Conservation (phyloP, 2,329 filamentous ascomycete genomes). For the Pseudocercospora macadamiae region DNA sequence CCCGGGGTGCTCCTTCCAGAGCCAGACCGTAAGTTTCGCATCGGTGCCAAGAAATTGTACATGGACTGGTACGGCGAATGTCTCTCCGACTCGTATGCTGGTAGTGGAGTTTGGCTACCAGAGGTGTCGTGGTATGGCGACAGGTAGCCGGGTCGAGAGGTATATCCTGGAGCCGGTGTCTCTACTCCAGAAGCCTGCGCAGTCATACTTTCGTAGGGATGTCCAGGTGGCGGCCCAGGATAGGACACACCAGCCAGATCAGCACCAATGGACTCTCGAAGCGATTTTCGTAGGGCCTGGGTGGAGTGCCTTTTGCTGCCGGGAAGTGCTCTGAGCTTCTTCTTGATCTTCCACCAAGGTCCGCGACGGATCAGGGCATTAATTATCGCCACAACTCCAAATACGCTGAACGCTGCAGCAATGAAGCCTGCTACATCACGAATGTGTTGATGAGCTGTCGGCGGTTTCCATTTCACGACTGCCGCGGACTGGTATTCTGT, state of each 20-base stretch:
- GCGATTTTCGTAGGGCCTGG: slow-evolving; percentile 21
- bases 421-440: slow-evolving; percentile 31
- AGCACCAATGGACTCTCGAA: slow-evolving; percentile 22
- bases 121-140: slow-evolving; percentile 12
- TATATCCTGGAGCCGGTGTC: slow-evolving; percentile 27
- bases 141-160: slow-evolving; percentile 12
- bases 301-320: slow-evolving; percentile 21
- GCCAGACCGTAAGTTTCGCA: background rate
- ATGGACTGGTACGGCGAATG: slow-evolving; percentile 19
- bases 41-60: slow-evolving; percentile 9
- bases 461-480: slow-evolving; percentile 23
- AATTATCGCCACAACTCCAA: slow-evolving; percentile 32
- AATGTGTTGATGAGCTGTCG: slow-evolving; percentile 17
- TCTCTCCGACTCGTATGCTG: slow-evolving; percentile 20
- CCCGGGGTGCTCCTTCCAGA: slow-evolving; percentile 7
- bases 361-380: slow-evolving; percentile 34
- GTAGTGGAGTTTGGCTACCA: slow-evolving; percentile 21
- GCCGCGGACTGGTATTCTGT: slow-evolving; percentile 27
- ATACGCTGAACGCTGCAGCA: slow-evolving; percentile 33
- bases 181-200: slow-evolving; percentile 14
- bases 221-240: slow-evolving; percentile 13
- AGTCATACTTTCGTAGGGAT: background rate
- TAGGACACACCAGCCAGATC: slow-evolving; percentile 7
- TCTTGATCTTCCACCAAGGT: slow-evolving; percentile 32
- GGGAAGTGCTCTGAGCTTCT: slow-evolving; percentile 21